A percentile compares a stretch with the other conserved stretches of the same genome.
These are phyloP conservation scores for Aspergillus hancockii DNA, from an alignment of 495 filamentous ascomycete genomes.

Conservation along the genomic window DNA sequence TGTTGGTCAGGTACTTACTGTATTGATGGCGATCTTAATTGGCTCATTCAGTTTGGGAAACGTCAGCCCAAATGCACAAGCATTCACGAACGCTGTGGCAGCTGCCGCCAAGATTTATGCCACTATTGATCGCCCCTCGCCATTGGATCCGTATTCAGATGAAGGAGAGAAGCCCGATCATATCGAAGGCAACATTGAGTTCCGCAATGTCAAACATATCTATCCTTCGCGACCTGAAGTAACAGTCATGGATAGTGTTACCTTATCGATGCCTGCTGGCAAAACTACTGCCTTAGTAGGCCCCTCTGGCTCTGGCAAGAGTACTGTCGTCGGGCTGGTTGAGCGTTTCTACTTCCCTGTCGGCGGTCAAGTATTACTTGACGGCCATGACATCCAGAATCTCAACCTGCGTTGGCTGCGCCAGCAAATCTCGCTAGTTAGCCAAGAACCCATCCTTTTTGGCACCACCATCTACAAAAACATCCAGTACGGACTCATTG, in stretches of 20 bases:
- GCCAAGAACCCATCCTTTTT: constrained; percentile 73
- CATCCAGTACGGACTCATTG: constrained; percentile 84
- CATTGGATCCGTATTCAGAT: constrained; percentile 75
- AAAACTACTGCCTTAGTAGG: constrained; percentile 87
- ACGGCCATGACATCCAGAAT: constrained; percentile 77
- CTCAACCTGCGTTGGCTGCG: constrained; percentile 91
- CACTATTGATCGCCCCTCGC: constrained; percentile 89
- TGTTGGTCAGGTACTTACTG: constrained; percentile 62
- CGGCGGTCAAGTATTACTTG: constrained; percentile 73
- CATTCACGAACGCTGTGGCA: constrained; percentile 78
- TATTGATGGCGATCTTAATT: constrained; percentile 86
- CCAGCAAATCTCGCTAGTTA: constrained; percentile 87
- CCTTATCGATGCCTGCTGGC: constrained; percentile 75
- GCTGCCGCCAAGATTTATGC: constrained; percentile 88
- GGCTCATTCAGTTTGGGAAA: constrained; percentile 91
- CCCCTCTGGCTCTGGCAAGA: constrained; percentile 86
- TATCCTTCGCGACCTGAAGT: constrained; percentile 93
- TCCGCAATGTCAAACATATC: constrained; percentile 85
- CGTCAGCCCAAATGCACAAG: constrained; percentile 80
- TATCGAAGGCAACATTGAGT: constrained; percentile 75
- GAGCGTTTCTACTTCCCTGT: constrained; percentile 93
- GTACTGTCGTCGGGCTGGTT: constrained; percentile 86
- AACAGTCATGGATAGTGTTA: constrained; percentile 80
- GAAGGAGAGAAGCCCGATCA: constrained; percentile 68
- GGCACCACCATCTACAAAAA: constrained; percentile 84